These are phyloP conservation scores for Heterobasidion parviporum DNA, from an alignment of 1,284 basidiomycete genomes.

Conservation along the genomic window DNA sequence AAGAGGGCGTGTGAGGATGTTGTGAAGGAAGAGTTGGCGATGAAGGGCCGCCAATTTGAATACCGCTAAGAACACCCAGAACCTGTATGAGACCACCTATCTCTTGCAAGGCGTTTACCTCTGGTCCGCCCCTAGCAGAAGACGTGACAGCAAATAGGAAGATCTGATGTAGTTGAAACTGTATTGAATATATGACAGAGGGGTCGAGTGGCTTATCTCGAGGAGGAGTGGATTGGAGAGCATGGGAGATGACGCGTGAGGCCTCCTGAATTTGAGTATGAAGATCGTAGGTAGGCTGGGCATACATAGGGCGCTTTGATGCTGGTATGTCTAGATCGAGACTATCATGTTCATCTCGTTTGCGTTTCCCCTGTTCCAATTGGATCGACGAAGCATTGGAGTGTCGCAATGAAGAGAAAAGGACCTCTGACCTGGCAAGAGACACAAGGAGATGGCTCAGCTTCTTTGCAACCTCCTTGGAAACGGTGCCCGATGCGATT, in stretches of 20 bases:
- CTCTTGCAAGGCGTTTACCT: slow-evolving; percentile 56
- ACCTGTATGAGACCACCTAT: slow-evolving; percentile 69
- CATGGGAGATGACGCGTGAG: slow-evolving; percentile 40
- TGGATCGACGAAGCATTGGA: slow-evolving; percentile 52
- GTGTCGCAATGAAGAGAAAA: slow-evolving; percentile 56
- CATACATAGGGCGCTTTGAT: slow-evolving; percentile 29
- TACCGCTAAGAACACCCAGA: slow-evolving; percentile 65
- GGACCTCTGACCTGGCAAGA: slow-evolving; percentile 51
- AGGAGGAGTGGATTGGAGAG: slow-evolving; percentile 30
- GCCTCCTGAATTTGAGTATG: slow-evolving; percentile 48
- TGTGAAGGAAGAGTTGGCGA: slow-evolving; percentile 28
- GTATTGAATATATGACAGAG: slow-evolving; percentile 52
- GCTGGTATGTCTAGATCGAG: slow-evolving; percentile 22
- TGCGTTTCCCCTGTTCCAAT: slow-evolving; percentile 58
- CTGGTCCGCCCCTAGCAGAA: slow-evolving; percentile 41
- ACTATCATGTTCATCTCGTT: slow-evolving; percentile 39
- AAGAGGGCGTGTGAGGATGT: slow-evolving; percentile 12
- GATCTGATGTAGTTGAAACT: slow-evolving; percentile 60
- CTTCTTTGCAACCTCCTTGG: slow-evolving; percentile 41
- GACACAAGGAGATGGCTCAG: slow-evolving; percentile 52
- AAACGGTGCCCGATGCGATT: slow-evolving; percentile 36
- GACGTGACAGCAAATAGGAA: slow-evolving; percentile 70
- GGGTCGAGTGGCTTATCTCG: slow-evolving; percentile 34
- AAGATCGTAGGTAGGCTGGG: slow-evolving; percentile 26
- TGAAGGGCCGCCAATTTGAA: slow-evolving; percentile 42